Evolutionary conservation across 2,329 filamentous ascomycete genomes (phyloP).

Genomic region (Aspergillus sp.): DNA sequence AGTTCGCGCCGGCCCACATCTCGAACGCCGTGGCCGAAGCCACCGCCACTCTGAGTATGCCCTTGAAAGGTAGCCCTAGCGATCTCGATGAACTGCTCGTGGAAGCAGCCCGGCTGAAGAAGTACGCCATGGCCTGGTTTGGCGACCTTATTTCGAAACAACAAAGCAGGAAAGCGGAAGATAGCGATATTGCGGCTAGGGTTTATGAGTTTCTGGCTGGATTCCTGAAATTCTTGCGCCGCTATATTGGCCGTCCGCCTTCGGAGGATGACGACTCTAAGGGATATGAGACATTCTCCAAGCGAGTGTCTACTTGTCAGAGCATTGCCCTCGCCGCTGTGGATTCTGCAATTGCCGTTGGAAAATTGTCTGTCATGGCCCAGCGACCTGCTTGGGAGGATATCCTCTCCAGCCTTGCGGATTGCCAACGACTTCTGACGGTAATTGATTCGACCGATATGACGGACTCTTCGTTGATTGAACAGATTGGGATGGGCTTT

Average conservation of each 20-base stretch:
- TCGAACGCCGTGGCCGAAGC: slow-evolving; percentile 34
- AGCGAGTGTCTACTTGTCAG: slow-evolving; percentile 30
- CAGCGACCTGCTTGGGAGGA: slow-evolving; percentile 40
- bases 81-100: slow-evolving; percentile 47
- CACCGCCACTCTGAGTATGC: slow-evolving; percentile 33
- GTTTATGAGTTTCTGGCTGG: slow-evolving; percentile 38
- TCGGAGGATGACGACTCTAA: slow-evolving; percentile 27
- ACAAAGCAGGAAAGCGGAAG: slow-evolving; percentile 10
- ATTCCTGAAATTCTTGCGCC: slow-evolving; percentile 42
- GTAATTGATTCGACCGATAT: slow-evolving; percentile 23
- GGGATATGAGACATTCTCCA: slow-evolving; percentile 30
- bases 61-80: slow-evolving; percentile 38
- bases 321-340: slow-evolving; percentile 41
- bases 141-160: slow-evolving; percentile 30
- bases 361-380: slow-evolving; percentile 38
- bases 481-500: slow-evolving; percentile 28
- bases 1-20: slow-evolving; percentile 18
- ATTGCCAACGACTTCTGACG: slow-evolving; percentile 38
- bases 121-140: slow-evolving; percentile 38
- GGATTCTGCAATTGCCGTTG: slow-evolving; percentile 41
- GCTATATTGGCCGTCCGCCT: slow-evolving; percentile 39
- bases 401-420: slow-evolving; percentile 34
- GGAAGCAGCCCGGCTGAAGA: slow-evolving; percentile 45
- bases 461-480: slow-evolving; percentile 14
- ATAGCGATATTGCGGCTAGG: slow-evolving; percentile 21